phyloP scores from a whole-genome alignment of 768 basidiomycete genomes.

The Amanita exitialis region DNA sequence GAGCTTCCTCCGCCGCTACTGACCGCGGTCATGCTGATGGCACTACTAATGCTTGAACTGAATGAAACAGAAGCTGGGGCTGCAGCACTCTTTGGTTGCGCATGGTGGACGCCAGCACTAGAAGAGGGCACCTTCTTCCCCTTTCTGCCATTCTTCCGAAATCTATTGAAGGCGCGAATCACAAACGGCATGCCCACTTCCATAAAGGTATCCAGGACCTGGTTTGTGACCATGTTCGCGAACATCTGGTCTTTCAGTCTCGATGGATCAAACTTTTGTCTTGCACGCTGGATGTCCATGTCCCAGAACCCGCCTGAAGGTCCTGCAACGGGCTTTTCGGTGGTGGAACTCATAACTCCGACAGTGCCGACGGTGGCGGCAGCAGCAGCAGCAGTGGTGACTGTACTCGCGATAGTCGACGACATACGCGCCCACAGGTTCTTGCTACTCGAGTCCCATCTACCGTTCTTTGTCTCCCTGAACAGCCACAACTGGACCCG shows the following conservation, averaged over 20 bases:
- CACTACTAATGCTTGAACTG: not conserved
- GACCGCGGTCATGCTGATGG: not conserved
- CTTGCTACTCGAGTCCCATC: constrained; percentile 14
- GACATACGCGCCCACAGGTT: constrained; percentile 14
- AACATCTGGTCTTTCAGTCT: constrained; percentile 89
- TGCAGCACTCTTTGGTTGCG: constrained; percentile 6
- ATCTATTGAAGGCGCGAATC: constrained; percentile 43
- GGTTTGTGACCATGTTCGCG: constrained; percentile 85
- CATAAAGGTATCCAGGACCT: constrained; percentile 64
- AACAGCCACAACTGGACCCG: constrained; percentile 35
- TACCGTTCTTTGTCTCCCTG: constrained; percentile 3
- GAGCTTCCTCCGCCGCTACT: constrained; percentile 11
- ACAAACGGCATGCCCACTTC: constrained; percentile 81
- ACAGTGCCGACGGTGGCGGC: too few relatives aligned
- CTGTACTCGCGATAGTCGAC: constrained; percentile 17
- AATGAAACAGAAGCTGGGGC: constrained; percentile 10
- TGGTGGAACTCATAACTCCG: not conserved
- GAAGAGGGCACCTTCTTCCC: constrained; percentile 17
- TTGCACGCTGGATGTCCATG: constrained; percentile 35
- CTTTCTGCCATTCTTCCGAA: constrained; percentile 28
- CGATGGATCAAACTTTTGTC: constrained; percentile 51
- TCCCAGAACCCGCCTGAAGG: constrained; percentile 35
- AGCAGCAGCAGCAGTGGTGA: not conserved
- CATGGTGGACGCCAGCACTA: not conserved
- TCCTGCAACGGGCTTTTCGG: constrained; percentile 7